Conservation (phyloP, 2,329 filamentous ascomycete genomes). For the Diplodia sapinea region DNA sequence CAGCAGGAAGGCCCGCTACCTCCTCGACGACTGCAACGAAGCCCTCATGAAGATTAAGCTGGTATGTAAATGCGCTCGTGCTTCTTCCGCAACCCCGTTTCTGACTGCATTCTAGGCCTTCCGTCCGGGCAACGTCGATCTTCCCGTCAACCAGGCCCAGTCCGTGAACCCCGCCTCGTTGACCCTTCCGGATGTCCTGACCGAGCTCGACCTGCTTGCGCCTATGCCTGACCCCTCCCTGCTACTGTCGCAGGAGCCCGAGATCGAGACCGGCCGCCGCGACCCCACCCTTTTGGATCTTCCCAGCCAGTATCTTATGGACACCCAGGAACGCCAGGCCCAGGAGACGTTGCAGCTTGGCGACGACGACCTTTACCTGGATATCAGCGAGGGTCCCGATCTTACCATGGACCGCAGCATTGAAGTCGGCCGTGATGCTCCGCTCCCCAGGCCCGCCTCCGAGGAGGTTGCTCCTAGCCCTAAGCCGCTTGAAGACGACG, state of each 20-base stretch:
- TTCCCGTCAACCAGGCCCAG: conserved; percentile 78
- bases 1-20: conserved; percentile 92
- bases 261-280: conserved; percentile 54
- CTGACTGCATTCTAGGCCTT: conserved; percentile 70
- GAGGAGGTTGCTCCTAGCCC: conserved; percentile 52
- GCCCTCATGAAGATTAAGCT: conserved; percentile 98
- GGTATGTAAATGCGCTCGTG: conserved; percentile 59
- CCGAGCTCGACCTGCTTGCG: conserved; percentile 85
- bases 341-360: conserved; percentile 53
- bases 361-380: conserved; percentile 65
- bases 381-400: conserved; percentile 63
- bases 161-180: conserved; percentile 83
- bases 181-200: conserved; percentile 89
- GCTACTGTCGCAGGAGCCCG: conserved; percentile 74
- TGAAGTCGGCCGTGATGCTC: conserved; percentile 88
- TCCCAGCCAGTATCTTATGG: conserved; percentile 34
- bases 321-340: conserved; percentile 34
- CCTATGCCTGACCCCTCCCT: conserved; percentile 81
- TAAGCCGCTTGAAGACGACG: conserved; percentile 60
- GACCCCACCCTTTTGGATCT: conserved; percentile 56
- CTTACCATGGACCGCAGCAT: conserved; percentile 63
- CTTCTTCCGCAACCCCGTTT: too few relatives aligned
- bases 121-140: conserved; percentile 92
- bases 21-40: conserved; percentile 97
- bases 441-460: conserved; percentile 56